Base-by-base conservation (phyloP, 2,329 filamentous ascomycete species). In the Hirsutella thompsonii region DNA sequence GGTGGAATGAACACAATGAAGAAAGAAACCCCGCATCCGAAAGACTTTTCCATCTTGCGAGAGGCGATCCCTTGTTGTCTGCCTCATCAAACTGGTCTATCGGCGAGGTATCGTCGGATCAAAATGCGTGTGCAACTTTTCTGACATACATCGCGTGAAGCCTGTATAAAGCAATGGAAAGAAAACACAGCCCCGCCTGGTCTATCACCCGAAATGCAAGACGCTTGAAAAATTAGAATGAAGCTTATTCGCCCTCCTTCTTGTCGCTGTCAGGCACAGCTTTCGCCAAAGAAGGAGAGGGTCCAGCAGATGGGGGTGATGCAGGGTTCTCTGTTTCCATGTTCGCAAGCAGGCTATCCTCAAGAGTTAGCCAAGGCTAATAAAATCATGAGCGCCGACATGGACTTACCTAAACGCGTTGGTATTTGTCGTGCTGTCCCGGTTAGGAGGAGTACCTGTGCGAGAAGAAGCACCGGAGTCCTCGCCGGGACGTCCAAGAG, bases 351-450 rank as follows among this genome's bases (percentile, higher is more conserved):
- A 76, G 63, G 56, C 74, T 78, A 18, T 20, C 20, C 37, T 8
- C 4, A 4, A 9, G 28, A 30, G 46, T 49, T 32, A 47, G 44
- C 9, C 8, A 18, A 20, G 16, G 11, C 37, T 3, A 13, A 18
- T 18, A 20, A 29, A 40, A 47, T 23, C 18, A 10, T 5, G 11
- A n/a, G 20, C 36, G 32, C 18, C n/a, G 13, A 34, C 6, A 16
- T 10, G 8, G 30, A 49, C 82, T 72, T 78, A 95, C 89, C 87
- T 90, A 69, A 94, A 98, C 52, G 89, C 82, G 70, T 98, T 98
- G 51, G 81, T 78, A 56, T 83, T 83, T 44, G 77, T 81, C 40
- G 75, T 73, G 43, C 53, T 59, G 46, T 69, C 64, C 41, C 67
- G 62, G 18, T 74, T 75, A 36, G 88, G 84, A 42, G 89, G 89